phyloP scores from a whole-genome alignment of 2,329 filamentous ascomycete genomes.

The Tricladium varicosporioides region DNA sequence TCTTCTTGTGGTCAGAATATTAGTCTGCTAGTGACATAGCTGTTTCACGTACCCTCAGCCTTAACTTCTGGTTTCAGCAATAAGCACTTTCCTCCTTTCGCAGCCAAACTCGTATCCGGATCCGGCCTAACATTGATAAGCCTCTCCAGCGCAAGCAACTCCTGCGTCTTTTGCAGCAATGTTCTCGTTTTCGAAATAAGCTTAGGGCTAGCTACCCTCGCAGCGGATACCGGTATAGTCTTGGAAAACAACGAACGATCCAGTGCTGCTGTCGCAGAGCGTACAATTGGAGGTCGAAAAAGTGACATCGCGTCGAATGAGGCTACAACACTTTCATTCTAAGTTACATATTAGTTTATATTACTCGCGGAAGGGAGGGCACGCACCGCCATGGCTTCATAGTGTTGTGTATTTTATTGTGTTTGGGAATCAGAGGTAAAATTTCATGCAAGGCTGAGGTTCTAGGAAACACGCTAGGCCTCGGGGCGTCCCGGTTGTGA shows the following conservation, averaged over 20 bases:
- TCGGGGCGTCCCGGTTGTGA: neutral
- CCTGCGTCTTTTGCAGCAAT: constrained; percentile 61
- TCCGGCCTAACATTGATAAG: constrained; percentile 62
- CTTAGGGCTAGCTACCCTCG: constrained; percentile 70
- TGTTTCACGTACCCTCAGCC: constrained; percentile 40
- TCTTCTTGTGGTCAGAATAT: constrained; percentile 42
- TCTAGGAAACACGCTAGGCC: neutral
- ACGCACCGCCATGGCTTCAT: constrained; percentile 30
- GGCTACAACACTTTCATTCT: constrained; percentile 19
- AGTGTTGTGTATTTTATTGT: constrained; percentile 8
- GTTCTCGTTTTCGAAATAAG: constrained; percentile 72
- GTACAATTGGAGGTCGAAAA: constrained; percentile 78
- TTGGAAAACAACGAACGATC: constrained; percentile 82
- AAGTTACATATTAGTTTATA: neutral
- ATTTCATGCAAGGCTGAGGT: constrained; percentile 18
- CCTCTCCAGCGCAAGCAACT: constrained; percentile 64
- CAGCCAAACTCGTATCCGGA: constrained; percentile 53
- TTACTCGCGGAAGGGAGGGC: neutral
- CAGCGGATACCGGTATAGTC: constrained; percentile 73
- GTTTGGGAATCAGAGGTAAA: constrained; percentile 5
- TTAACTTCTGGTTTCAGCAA: constrained; percentile 58
- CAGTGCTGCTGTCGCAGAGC: constrained; percentile 69
- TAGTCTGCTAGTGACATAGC: neutral
- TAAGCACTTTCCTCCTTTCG: constrained; percentile 59
- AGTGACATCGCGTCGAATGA: constrained; percentile 47